Base-by-base conservation (phyloP, 306 rosid genomes). In the Chamaecrista fasciculata region DNA sequence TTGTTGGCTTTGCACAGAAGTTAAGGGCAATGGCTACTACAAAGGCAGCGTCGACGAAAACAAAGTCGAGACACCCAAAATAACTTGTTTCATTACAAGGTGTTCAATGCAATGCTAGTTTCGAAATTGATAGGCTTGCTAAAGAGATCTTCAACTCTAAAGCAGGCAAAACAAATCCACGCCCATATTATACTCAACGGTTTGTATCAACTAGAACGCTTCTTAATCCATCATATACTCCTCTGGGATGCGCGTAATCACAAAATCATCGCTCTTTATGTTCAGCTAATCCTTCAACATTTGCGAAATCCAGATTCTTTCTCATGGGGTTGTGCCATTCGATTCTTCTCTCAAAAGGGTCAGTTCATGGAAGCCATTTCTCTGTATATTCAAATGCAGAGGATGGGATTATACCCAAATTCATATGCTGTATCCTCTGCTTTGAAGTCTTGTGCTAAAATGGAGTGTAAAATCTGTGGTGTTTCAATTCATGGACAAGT, bases 301-400 rank as follows among this genome's bases (percentile, higher is more conserved):
- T 28, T 78, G 56, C 77, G 36, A 43, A 76, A 68, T 76, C 97
- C 89, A 29, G 89, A 91, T 76, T 78, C 81, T 11, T 81, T 82
- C 68, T 77, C 87, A 8, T 88, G 95, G 92, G 83, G 87, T 52
- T 86, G 88, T 70, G 72, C 86, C 42, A 81, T 91, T 68, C 89
- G 96, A 5, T 88, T 84, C 75, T 78, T 86, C 67, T 84, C 96
- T 70, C 85, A 67, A 61, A 81, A 91, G 49, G 83, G 87, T 69
- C 86, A 72, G 19, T 91, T 84, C 71, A 52, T 26, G 15, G 83
- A 82, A 68, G 88, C 96, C 2, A 46, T 91, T 50, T 81, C 86
- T 57, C 81, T 82, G 26, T 86, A 84, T 68, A 72, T 79, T 73
- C 85, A 83, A 39, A 86, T 88, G 89, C 86, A 77, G 48, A 81